Evolutionary conservation across 257 asterid species (phyloP), one percentile per base, ranked within the genome.

Genomic region (Solanum sparsipilum): DNA sequence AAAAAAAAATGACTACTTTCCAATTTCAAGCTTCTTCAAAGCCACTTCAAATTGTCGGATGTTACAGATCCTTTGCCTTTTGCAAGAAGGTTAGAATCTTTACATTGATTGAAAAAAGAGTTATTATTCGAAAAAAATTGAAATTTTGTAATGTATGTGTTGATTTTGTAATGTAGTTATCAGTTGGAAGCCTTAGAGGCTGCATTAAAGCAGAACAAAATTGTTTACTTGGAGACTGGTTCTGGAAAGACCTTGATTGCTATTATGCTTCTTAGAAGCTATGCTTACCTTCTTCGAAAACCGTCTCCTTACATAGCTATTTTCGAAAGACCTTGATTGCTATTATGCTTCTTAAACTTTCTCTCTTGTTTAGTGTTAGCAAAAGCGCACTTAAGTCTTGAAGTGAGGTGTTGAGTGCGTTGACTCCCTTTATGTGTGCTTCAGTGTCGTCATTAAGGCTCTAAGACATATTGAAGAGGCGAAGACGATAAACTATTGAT

Each of bases 191-290:
- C 98, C 9, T 86, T 96, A 84, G 98, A 94, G 88, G 7, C 29
- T 65, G 97, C 98, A 27, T 60, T 95, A 32, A 88, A 91, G 88
- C 93, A 91, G 88, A 95, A 95, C 88, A 96, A 98, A 0, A 89
- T 95, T 86, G 97, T 95, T 82, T 95, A 83, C 94, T 88, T 96
- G 20, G 99, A 96, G 87, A 96, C 98, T 3, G 98, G 98, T 65
- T 91, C 96, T 0, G 98, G 98, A 13, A 96, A 96, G 91, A 96
- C 98, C 32, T 91, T 95, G 8, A 94, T 95, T 13, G 97, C 98
- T 1, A 90, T 94, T 76, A 96, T 95, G 99, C 99, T 35, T 86
- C 91, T 96, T 8, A 94, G 96, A 12, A 93, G 94, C 87, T 93
- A 93, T 38, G 96, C 96, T 5, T 88, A 90, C 83, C 84, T 89